phyloP scores from a whole-genome alignment of 192 early-diverging fungal genomes.

The Backusella australiensis region DNA sequence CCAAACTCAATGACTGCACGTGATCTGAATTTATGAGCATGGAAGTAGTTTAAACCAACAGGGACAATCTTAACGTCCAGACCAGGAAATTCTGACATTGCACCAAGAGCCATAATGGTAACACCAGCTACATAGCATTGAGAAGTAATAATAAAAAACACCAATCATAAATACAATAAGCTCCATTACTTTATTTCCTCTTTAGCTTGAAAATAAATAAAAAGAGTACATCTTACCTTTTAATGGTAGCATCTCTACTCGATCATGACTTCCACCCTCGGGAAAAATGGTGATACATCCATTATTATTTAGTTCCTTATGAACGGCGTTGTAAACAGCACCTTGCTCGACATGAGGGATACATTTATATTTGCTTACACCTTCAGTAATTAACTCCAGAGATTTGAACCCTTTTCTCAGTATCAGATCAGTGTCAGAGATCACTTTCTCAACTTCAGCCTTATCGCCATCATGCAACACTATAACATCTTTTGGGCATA shows the following conservation, averaged over 20 bases:
- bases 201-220: neutral
- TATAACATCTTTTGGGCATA: slow-evolving; percentile 59
- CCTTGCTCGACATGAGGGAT: slow-evolving; percentile 87
- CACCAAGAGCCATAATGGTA: slow-evolving; percentile 83
- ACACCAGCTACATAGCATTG: slow-evolving; percentile 56
- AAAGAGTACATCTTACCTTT: slow-evolving; percentile 58
- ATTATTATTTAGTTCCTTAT: slow-evolving; percentile 64
- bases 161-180: neutral
- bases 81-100: slow-evolving; percentile 80
- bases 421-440: slow-evolving; percentile 77
- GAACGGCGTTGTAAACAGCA: slow-evolving; percentile 81
- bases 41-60: slow-evolving; percentile 85
- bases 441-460: slow-evolving; percentile 69
- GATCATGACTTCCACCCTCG: slow-evolving; percentile 96
- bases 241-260: slow-evolving; percentile 91
- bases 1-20: slow-evolving; percentile 97
- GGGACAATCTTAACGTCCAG: slow-evolving; percentile 93
- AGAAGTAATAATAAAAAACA: neutral
- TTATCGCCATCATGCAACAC: slow-evolving; percentile 54
- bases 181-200: neutral
- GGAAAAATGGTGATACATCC: slow-evolving; percentile 96
- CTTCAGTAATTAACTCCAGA: slow-evolving; percentile 43
- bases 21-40: slow-evolving; percentile 91
- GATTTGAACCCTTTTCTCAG: slow-evolving; percentile 78
- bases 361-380: slow-evolving; percentile 59